phyloP scores from a whole-genome alignment of 1,284 basidiomycete species.

The Golubevia sp. region DNA sequence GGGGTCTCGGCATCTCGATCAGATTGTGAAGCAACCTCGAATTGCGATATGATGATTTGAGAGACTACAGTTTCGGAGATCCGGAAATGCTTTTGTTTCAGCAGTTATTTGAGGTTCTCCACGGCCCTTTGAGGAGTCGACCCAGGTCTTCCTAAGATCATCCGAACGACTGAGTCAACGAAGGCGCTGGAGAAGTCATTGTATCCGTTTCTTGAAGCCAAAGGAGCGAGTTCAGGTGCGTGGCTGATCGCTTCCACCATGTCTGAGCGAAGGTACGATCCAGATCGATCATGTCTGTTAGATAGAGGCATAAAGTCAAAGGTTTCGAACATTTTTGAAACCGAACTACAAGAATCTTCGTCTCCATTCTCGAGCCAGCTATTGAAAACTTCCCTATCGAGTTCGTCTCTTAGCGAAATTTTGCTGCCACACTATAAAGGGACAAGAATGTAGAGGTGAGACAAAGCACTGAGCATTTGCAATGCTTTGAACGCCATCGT shows the following conservation, averaged over 20 bases:
- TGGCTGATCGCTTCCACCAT: neutral
- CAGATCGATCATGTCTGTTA: neutral
- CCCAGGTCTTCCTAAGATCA: neutral
- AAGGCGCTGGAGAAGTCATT: neutral
- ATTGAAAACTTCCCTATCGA: neutral
- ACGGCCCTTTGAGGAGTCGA: neutral
- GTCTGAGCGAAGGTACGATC: too few relatives aligned
- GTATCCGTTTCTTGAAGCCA: neutral
- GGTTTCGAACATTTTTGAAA: neutral
- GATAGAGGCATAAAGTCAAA: neutral
- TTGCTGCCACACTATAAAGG: neutral
- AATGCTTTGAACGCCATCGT: too few relatives aligned
- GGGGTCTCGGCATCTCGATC: neutral
- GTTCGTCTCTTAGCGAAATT: neutral
- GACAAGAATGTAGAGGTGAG: too few relatives aligned
- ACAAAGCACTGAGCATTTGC: too few relatives aligned
- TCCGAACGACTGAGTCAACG: neutral
- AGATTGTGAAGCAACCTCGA: neutral
- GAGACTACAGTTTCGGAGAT: neutral
- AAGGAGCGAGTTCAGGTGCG: neutral
- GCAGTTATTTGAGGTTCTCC: neutral
- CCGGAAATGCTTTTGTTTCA: neutral
- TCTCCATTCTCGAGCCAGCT: neutral
- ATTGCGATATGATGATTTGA: neutral
- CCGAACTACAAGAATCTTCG: neutral